A percentile compares a stretch with the other conserved stretches of the same genome.
Conservation (phyloP, 768 basidiomycete species). For the Serendipita indica region DNA sequence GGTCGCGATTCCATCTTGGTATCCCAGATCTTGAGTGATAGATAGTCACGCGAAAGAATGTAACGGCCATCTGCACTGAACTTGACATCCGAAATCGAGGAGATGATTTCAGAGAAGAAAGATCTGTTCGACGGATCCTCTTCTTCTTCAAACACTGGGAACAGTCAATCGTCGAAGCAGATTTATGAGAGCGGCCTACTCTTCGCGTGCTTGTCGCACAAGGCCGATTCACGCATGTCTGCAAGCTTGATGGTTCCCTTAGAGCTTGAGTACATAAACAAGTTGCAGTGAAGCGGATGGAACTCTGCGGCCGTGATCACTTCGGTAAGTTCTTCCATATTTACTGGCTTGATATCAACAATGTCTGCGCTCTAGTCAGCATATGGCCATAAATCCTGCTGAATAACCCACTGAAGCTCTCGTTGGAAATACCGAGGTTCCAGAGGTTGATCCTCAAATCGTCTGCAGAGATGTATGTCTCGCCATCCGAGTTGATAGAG, state of each 20-base stretch:
- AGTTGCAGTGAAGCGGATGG: constrained; percentile 92
- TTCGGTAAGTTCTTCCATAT: constrained; percentile 99
- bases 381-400: not conserved
- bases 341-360: constrained; percentile 98
- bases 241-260: constrained; percentile 99
- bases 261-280: constrained; percentile 99
- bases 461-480: constrained; percentile 99
- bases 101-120: constrained; percentile 99
- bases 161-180: constrained; percentile 7
- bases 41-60: constrained; percentile 91
- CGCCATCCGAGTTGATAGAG: constrained; percentile 97
- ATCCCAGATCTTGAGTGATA: constrained; percentile 99
- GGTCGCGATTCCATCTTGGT: constrained; percentile 97
- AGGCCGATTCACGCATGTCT: constrained; percentile 95
- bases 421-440: constrained; percentile 97
- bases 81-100: constrained; percentile 98
- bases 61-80: constrained; percentile 96
- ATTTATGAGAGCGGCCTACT: constrained; percentile 37
- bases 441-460: constrained; percentile 95
- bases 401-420: constrained; percentile 81
- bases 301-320: constrained; percentile 99
- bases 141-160: constrained; percentile 90
- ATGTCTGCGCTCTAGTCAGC: constrained; percentile 55
- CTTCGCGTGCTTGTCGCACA: constrained; percentile 94
- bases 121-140: constrained; percentile 95